These are phyloP conservation scores for Sporothrix brasiliensis DNA, from an alignment of 2,329 filamentous ascomycete species.

Conservation along the genomic window DNA sequence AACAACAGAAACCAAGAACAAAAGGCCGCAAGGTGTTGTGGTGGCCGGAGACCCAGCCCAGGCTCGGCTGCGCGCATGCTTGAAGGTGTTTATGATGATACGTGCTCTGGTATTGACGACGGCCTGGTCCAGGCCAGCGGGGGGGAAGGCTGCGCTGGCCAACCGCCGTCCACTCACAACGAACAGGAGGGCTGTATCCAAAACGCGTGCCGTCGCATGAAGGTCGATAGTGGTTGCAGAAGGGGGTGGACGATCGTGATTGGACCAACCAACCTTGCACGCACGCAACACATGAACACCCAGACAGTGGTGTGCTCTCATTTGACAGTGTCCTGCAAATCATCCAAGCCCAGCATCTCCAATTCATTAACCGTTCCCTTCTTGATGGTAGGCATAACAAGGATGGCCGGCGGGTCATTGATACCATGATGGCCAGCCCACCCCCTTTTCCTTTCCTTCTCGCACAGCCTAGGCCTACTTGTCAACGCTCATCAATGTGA, in stretches of 20 bases:
- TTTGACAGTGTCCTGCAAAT: constrained; percentile 1
- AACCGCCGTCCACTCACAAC: neutral
- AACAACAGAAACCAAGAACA: neutral
- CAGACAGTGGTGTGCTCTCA: neutral
- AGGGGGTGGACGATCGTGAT: neutral
- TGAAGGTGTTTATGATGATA: constrained; percentile 16
- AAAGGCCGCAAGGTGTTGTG: neutral
- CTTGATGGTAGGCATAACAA: constrained; percentile 18
- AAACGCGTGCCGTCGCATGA: constrained; percentile 22
- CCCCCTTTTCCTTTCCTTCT: neutral
- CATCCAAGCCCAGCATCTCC: constrained; percentile 13
- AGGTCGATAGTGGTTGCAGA: constrained; percentile 18
- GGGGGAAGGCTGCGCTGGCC: neutral
- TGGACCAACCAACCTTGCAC: neutral
- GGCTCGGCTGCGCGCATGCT: neutral
- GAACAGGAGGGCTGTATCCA: constrained; percentile 5
- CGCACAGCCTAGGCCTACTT: neutral
- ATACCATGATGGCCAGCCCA: neutral
- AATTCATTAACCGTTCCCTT: neutral
- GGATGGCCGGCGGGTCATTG: neutral
- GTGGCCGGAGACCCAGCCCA: constrained; percentile 11
- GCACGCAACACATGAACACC: neutral
- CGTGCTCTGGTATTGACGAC: neutral
- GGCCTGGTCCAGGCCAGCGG: neutral
- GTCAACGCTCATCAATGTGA: constrained; percentile 16